Evolutionary conservation across 2,329 filamentous ascomycete species (phyloP).

Genomic region (Trichoderma sp.): DNA sequence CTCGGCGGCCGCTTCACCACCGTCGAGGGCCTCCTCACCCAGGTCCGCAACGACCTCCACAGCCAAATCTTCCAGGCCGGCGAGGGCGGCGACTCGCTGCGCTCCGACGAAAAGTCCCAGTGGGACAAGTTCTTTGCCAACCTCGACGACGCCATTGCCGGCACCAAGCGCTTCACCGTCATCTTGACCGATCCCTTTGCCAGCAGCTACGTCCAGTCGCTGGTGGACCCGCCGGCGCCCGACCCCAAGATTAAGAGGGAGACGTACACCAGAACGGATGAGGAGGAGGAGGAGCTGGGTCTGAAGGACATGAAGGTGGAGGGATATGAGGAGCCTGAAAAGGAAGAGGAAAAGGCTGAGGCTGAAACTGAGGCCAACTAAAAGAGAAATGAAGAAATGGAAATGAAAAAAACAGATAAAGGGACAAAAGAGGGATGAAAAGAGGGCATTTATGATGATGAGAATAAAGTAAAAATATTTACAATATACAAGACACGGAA

Average conservation of each 20-base stretch:
- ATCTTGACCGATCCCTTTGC: slow-evolving; percentile 86
- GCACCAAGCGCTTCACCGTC: slow-evolving; percentile 78
- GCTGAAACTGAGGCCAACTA: neutral
- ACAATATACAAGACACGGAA: neutral
- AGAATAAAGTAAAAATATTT: neutral
- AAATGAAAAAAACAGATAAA: neutral
- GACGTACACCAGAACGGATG: slow-evolving; percentile 82
- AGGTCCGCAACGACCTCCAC: slow-evolving; percentile 87
- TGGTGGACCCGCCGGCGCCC: slow-evolving; percentile 67
- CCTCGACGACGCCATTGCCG: slow-evolving; percentile 76
- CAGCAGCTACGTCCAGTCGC: slow-evolving; percentile 89
- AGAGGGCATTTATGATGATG: neutral
- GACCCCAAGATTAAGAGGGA: slow-evolving; percentile 81
- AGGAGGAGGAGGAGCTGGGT: slow-evolving; percentile 93
- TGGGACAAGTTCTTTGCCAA: slow-evolving; percentile 83
- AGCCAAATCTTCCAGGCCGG: slow-evolving; percentile 78
- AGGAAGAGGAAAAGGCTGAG: slow-evolving; percentile 30
- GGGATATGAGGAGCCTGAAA: slow-evolving; percentile 63
- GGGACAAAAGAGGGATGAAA: neutral
- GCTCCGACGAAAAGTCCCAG: slow-evolving; percentile 61
- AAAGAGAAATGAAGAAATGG: neutral
- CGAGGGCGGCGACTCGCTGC: slow-evolving; percentile 76
- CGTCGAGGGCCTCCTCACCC: slow-evolving; percentile 87
- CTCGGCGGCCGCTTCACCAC: slow-evolving; percentile 96
- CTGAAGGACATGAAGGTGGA: slow-evolving; percentile 92